A percentile compares a stretch with the other conserved stretches of the same genome.
These are phyloP conservation scores for Beta corolliflora DNA, from an alignment of 179 eudicot genomes.

Conservation along the genomic window DNA sequence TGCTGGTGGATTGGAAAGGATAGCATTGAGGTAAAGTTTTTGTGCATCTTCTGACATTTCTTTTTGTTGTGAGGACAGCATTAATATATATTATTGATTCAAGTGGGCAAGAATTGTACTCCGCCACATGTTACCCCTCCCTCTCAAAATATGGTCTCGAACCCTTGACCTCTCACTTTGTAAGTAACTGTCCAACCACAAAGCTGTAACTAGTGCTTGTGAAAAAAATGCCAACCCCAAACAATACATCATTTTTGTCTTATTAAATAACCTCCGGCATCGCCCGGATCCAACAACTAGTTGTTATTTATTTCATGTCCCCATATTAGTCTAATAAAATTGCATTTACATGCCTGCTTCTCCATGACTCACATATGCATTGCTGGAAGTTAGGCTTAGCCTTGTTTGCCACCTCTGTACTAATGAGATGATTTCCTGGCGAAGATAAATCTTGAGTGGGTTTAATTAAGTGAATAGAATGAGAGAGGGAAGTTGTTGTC, in stretches of 20 bases:
- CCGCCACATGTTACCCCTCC: no score
- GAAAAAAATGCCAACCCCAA: no score
- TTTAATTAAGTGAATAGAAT: not conserved
- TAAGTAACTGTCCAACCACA: no score
- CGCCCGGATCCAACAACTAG: no score
- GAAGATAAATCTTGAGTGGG: not conserved
- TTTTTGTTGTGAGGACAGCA: no score
- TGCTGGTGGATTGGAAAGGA: constrained; percentile 99
- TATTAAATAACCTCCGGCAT: no score
- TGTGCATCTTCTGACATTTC: not conserved
- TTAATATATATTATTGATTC: no score
- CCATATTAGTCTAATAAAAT: not conserved
- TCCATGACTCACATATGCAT: not conserved
- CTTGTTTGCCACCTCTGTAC: not conserved
- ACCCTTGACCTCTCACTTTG: no score
- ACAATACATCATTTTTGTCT: no score
- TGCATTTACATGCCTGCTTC: not conserved
- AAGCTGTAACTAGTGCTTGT: no score
- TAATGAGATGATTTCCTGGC: not conserved
- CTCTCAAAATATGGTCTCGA: no score
- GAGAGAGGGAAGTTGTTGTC: not conserved
- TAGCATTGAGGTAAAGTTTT: constrained; percentile 74
- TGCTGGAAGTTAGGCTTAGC: not conserved
- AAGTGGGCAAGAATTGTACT: no score
- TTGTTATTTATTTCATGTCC: not conserved